Evolutionary conservation across 805 yeast species (phyloP).

Genomic region (Myxozyma melibiosi): DNA sequence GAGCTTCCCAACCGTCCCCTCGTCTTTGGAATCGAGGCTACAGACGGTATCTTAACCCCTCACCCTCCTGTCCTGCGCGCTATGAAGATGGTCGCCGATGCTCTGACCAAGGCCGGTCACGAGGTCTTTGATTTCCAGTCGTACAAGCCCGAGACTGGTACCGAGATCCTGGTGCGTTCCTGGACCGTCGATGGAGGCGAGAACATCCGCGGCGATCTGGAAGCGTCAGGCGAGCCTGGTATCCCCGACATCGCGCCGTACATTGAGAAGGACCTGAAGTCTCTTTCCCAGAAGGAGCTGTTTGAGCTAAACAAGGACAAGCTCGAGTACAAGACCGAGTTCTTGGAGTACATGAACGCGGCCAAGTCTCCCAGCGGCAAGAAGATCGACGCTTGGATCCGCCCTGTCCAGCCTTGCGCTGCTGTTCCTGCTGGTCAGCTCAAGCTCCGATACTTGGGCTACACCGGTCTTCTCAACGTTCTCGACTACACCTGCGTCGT

Average conservation of each 20-base stretch:
- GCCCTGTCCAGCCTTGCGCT: constrained; percentile 39
- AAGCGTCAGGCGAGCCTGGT: constrained; percentile 34
- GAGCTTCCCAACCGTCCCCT: constrained; percentile 43
- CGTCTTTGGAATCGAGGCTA: constrained; percentile 47
- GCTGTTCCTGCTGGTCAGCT: constrained; percentile 32
- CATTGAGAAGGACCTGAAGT: constrained; percentile 25
- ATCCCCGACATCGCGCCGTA: constrained; percentile 31
- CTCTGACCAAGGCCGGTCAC: constrained; percentile 47
- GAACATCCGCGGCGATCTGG: constrained; percentile 28
- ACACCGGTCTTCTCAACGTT: constrained; percentile 49
- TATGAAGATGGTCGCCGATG: constrained; percentile 42
- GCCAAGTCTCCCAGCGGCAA: constrained; percentile 37
- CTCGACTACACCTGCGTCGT: constrained; percentile 50
- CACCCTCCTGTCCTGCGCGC: constrained; percentile 56
- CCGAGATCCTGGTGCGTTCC: constrained; percentile 23
- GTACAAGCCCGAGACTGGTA: constrained; percentile 33
- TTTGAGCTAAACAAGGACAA: constrained; percentile 30
- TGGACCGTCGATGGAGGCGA: constrained; percentile 35
- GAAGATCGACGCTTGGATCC: constrained; percentile 51
- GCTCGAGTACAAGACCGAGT: constrained; percentile 33
- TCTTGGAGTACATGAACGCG: constrained; percentile 29
- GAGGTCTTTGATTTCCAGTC: constrained; percentile 54
- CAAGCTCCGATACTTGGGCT: constrained; percentile 30
- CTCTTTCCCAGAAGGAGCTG: constrained; percentile 26
- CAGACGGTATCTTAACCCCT: constrained; percentile 52